These are phyloP conservation scores for Capsicum chinense DNA, from an alignment of 257 asterid species.

Conservation along the genomic window DNA sequence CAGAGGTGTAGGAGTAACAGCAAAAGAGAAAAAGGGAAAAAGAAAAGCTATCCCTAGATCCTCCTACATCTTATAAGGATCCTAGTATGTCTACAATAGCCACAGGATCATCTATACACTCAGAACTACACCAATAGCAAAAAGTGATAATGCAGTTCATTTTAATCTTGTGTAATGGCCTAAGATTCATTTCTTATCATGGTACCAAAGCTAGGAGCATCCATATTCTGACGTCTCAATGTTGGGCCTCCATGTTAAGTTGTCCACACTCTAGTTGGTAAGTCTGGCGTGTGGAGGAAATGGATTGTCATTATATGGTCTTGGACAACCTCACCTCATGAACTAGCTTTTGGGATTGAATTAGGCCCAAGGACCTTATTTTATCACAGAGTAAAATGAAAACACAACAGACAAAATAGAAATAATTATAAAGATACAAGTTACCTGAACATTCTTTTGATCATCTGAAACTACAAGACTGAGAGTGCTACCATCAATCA, in stretches of 20 bases:
- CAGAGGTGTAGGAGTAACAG: too few species aligned
- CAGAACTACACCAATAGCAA: too few species aligned
- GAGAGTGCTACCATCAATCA: conserved; percentile 95
- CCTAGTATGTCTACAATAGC: too few species aligned
- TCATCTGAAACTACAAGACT: conserved; percentile 96
- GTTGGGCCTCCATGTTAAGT: not conserved
- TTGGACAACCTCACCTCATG: not conserved
- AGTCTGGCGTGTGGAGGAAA: not conserved
- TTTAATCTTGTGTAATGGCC: not conserved
- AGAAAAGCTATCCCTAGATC: too few species aligned
- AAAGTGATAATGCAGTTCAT: too few species aligned
- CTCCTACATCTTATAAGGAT: too few species aligned
- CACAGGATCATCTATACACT: too few species aligned
- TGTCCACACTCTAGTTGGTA: not conserved
- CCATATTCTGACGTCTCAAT: conserved; percentile 5
- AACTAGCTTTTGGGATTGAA: not conserved
- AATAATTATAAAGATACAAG: not conserved
- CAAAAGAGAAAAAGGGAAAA: too few species aligned
- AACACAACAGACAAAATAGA: not conserved
- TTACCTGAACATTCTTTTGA: conserved; percentile 98
- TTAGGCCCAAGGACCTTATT: not conserved
- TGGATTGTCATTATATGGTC: not conserved
- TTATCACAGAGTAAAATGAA: conserved; percentile 14
- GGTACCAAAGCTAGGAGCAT: not conserved
- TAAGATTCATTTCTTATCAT: conserved; percentile 13